A percentile compares a stretch with the other conserved stretches of the same genome.
These are phyloP conservation scores for Agapanthus africanus DNA, from an alignment of 106 monocot genomes.

Conservation along the genomic window DNA sequence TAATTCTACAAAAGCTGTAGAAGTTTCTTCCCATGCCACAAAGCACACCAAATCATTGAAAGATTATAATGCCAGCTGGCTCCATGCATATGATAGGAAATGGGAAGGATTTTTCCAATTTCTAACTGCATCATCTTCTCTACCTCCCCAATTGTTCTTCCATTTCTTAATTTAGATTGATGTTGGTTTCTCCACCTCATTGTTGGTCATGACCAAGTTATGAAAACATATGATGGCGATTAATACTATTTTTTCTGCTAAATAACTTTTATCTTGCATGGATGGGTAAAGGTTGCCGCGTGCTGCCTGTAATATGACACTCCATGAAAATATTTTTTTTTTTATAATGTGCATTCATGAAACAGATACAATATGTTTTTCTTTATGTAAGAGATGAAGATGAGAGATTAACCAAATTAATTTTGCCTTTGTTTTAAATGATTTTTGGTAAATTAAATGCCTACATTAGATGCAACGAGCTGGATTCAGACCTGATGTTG, in stretches of 20 bases:
- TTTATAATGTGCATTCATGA: neutral
- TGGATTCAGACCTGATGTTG: constrained; percentile 87
- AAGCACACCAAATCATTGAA: too few relatives aligned
- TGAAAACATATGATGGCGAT: neutral
- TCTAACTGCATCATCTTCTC: neutral
- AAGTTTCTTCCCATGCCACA: too few relatives aligned
- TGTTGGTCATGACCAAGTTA: neutral
- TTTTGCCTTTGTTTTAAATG: neutral
- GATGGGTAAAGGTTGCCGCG: neutral
- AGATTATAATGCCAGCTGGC: neutral
- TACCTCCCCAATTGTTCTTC: neutral
- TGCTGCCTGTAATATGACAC: neutral
- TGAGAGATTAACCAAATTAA: neutral
- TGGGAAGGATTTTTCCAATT: neutral
- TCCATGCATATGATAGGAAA: neutral
- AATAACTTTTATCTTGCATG: neutral
- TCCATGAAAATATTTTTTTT: too few relatives aligned
- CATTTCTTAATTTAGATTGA: neutral
- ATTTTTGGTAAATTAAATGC: neutral
- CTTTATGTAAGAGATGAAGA: neutral
- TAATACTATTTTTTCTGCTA: neutral
- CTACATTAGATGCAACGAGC: constrained; percentile 76
- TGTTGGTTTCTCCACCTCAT: neutral
- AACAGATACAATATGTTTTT: neutral
- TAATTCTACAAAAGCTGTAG: neutral